Percentiles rank a stretch among this genome's conserved stretches.
Evolutionary conservation across 495 filamentous ascomycete genomes (phyloP).

Genomic region (Aspergillus biplanus): DNA sequence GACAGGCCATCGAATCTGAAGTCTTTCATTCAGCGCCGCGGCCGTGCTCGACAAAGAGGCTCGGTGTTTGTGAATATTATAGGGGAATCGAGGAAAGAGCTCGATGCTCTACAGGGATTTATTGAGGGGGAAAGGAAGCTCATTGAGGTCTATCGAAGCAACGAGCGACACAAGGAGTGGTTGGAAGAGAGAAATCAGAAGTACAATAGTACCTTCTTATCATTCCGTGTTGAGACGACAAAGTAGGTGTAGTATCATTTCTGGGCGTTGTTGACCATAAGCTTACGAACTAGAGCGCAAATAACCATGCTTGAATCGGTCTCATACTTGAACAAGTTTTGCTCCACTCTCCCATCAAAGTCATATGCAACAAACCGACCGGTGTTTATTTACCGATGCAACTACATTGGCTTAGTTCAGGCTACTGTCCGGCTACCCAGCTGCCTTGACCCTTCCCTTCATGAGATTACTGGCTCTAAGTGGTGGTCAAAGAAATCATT

Average conservation of each 20-base stretch:
- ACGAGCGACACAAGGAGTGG: not conserved
- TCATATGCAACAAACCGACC: not conserved
- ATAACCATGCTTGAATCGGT: not conserved
- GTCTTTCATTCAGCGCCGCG: conserved; percentile 1
- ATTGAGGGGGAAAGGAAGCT: not conserved
- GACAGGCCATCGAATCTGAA: not conserved
- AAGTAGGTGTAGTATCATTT: not conserved
- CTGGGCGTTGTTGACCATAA: not conserved
- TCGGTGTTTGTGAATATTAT: not conserved
- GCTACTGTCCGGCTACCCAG: not conserved
- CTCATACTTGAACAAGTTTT: not conserved
- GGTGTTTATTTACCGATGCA: not conserved
- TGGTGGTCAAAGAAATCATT: not conserved
- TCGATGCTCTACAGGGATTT: not conserved
- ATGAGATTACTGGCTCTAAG: not conserved
- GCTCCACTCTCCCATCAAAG: not conserved
- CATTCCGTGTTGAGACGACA: not conserved
- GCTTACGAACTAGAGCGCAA: not conserved
- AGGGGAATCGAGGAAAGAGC: not conserved
- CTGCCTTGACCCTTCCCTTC: not conserved
- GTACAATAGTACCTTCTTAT: not conserved
- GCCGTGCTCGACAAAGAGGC: not conserved
- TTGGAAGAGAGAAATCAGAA: not conserved
- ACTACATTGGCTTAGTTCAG: not conserved
- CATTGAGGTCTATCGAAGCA: not conserved